Percentiles rank a stretch among this genome's conserved stretches.
phyloP scores from a whole-genome alignment of 768 basidiomycete genomes.

The Cyclocybe aegerita region DNA sequence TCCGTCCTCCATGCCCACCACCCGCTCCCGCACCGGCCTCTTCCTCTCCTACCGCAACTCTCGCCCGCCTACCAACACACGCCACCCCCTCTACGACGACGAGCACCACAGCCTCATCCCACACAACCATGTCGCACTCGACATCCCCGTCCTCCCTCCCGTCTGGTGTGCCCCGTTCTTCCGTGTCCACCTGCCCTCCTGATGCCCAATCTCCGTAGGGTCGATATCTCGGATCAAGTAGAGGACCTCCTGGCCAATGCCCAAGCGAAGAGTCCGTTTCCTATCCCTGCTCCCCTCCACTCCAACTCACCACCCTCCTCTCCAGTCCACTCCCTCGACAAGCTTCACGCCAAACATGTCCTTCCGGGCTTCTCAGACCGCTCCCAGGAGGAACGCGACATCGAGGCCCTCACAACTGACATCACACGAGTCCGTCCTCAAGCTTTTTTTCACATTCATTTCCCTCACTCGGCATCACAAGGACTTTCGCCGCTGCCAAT shows the following conservation, averaged over 20 bases:
- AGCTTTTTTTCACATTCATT: slow-evolving; percentile 35
- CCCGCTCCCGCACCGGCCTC: slow-evolving; percentile 86
- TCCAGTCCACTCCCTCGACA: slow-evolving; percentile 86
- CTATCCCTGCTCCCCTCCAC: slow-evolving; percentile 17
- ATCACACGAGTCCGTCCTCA: slow-evolving; percentile 74
- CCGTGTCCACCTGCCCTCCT: slow-evolving; percentile 18
- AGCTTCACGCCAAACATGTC: slow-evolving; percentile 93
- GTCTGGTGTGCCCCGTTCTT: slow-evolving; percentile 59
- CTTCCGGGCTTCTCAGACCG: slow-evolving; percentile 97
- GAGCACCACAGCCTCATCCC: slow-evolving; percentile 69
- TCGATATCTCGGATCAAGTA: slow-evolving; percentile 90
- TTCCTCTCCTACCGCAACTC: slow-evolving; percentile 95
- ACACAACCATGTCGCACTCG: slow-evolving; percentile 42
- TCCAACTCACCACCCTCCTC: slow-evolving; percentile 12
- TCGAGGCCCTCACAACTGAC: slow-evolving; percentile 79
- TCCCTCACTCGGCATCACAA: slow-evolving; percentile 25
- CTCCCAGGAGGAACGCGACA: slow-evolving; percentile 90
- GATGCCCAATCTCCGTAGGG: slow-evolving; percentile 51
- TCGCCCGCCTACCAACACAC: slow-evolving; percentile 43
- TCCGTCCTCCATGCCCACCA: slow-evolving; percentile 39
- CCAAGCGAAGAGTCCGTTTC: slow-evolving; percentile 72
- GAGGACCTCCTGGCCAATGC: slow-evolving; percentile 70
- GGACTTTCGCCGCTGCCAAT: slow-evolving; percentile 67
- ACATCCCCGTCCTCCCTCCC: slow-evolving; percentile 71
- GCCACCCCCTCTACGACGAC: slow-evolving; percentile 52